Conservation (phyloP, 768 basidiomycete species). For the Astraeus odoratus region DNA sequence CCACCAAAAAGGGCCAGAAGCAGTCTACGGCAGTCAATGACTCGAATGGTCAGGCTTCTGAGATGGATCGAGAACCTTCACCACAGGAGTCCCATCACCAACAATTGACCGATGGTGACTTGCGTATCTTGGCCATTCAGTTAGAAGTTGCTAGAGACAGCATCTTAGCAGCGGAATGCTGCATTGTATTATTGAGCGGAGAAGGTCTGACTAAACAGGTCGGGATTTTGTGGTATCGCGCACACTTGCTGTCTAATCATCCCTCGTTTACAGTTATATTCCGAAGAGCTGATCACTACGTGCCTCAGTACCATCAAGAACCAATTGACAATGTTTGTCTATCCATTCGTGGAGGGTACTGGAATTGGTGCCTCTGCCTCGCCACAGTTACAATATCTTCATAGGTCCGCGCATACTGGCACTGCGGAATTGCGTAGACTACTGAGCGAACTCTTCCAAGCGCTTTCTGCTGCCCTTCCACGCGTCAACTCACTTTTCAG, state of each 20-base stretch:
- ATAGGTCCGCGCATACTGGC: conserved; percentile 33
- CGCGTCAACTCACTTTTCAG: conserved; percentile 69
- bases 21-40: conserved; percentile 3
- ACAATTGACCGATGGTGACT: conserved; percentile 38
- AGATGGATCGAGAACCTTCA: neutral
- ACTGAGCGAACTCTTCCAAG: conserved; percentile 66
- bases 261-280: conserved; percentile 59
- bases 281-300: conserved; percentile 83
- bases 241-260: neutral
- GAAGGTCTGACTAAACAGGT: conserved; percentile 87
- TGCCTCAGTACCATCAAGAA: conserved; percentile 77
- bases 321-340: conserved; percentile 70
- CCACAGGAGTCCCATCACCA: conserved; percentile 10
- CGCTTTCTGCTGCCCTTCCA: conserved; percentile 63
- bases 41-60: neutral
- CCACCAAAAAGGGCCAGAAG: conserved; percentile 40
- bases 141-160: conserved; percentile 66
- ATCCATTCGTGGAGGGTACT: conserved; percentile 78
- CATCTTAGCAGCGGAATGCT: conserved; percentile 78
- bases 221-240: conserved; percentile 12
- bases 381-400: conserved; percentile 46
- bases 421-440: conserved; percentile 37
- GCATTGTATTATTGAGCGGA: conserved; percentile 67
- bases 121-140: conserved; percentile 43
- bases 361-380: conserved; percentile 35